Evolutionary conservation across 2,329 filamentous ascomycete species (phyloP), one percentile per base, ranked within the genome.

Genomic region (Apiospora malaysiana): DNA sequence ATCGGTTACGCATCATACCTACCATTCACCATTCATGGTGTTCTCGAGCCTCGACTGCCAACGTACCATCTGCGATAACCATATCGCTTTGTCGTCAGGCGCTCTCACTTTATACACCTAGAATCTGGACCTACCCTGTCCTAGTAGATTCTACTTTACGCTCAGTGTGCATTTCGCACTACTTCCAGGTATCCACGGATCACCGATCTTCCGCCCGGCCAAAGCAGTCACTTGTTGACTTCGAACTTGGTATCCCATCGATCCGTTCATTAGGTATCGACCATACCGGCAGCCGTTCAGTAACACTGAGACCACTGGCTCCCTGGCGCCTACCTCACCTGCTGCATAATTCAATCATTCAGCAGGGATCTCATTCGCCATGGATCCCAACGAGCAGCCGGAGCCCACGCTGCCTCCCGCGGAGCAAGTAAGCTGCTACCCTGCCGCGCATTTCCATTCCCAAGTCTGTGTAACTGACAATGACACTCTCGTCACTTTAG

Each of bases 341-440:
- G n/a, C 32, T n/a, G 56, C 56, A 63, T 63, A 9, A 40, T 27
- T 37, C 8, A 40, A 40, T 14, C 21, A 14, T 40, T 4, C 56
- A 40, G 56, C n/a, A 7, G 56, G 25, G 56, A 4, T 23, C 12
- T 40, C 40, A 18, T 63, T 23, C 18, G 32, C 56, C 68, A 80
- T 80, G 79, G 79, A 80, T 74, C 73, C 77, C 14, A 74, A 76
- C 65, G 77, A 79, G 65, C 76, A 72, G 63, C 70, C 75, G 49
- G 76, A 78, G 72, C 79, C 76, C 47, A 78, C 77, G 10, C 69
- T 80, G 71, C 79, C 79, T 66, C 78, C 79, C 66, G 77, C 78
- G 27, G 79, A 80, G 75, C 79, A 80, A 76, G 79, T 80, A 75
- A 73, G 74, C 37, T 40, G 16, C 1, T 63, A 66, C 25, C 23